Evolutionary conservation across 2,329 filamentous ascomycete species (phyloP).

Genomic region (Elsinoe arachidis): DNA sequence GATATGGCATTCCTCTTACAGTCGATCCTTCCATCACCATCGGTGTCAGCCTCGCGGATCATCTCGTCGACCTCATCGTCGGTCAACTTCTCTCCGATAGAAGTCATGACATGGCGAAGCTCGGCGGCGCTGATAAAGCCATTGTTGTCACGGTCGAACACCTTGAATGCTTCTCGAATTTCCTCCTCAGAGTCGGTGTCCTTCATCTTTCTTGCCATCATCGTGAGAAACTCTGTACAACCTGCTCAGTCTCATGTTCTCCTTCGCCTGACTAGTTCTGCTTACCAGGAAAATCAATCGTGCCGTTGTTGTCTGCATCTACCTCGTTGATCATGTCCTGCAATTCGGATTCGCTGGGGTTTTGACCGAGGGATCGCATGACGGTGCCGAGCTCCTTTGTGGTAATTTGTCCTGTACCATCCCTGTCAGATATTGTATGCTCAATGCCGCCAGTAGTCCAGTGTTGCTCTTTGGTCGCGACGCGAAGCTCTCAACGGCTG

Average conservation of each 20-base stretch:
- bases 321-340: constrained; percentile 61
- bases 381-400: constrained; percentile 55
- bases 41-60: constrained; percentile 56
- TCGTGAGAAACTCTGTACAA: constrained; percentile 51
- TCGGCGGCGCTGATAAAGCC: constrained; percentile 57
- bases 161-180: constrained; percentile 56
- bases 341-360: constrained; percentile 53
- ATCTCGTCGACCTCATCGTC: constrained; percentile 58
- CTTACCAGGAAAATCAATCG: constrained; percentile 55
- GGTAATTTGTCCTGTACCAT: constrained; percentile 49
- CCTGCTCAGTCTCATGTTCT: neutral
- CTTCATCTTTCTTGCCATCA: constrained; percentile 57
- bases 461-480: neutral
- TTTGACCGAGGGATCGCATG: constrained; percentile 56
- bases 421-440: neutral
- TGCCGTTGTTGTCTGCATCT: constrained; percentile 56
- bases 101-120: constrained; percentile 55
- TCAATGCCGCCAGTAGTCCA: neutral
- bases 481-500: neutral
- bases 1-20: constrained; percentile 36
- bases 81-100: constrained; percentile 55
- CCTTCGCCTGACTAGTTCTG: neutral
- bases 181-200: constrained; percentile 56
- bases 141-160: constrained; percentile 58
- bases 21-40: constrained; percentile 56